Evolutionary conservation across 805 yeast species (phyloP).

Genomic region (Hanseniaspora mollemarum): DNA sequence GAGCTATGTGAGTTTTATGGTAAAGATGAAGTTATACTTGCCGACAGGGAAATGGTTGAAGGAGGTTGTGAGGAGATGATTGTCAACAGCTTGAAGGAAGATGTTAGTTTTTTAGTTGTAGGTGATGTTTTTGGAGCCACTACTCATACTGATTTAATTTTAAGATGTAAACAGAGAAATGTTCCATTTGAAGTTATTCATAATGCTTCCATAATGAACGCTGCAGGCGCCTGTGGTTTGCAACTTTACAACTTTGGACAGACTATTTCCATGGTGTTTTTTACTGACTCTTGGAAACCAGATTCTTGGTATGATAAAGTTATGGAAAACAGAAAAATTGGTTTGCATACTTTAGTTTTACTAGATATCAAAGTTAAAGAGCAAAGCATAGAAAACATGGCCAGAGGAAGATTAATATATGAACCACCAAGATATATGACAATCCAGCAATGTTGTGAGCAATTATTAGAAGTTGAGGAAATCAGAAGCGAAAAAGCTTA

Average conservation of each 20-base stretch:
- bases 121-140: constrained; percentile 99
- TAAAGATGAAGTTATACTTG: constrained; percentile 59
- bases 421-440: constrained; percentile 97
- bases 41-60: constrained; percentile 92
- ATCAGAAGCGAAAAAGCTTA: constrained; percentile 64
- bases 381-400: constrained; percentile 87
- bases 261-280: constrained; percentile 91
- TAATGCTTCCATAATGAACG: constrained; percentile 96
- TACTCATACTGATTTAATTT: constrained; percentile 86
- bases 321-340: constrained; percentile 78
- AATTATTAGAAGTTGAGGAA: constrained; percentile 79
- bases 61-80: constrained; percentile 75
- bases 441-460: constrained; percentile 78
- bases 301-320: constrained; percentile 87
- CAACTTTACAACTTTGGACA: constrained; percentile 94
- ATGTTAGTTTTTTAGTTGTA: constrained; percentile 87
- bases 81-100: constrained; percentile 63
- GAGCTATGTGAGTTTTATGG: constrained; percentile 77
- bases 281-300: constrained; percentile 92
- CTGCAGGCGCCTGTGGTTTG: constrained; percentile 95
- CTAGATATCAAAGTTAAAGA: constrained; percentile 94
- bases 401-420: constrained; percentile 79
- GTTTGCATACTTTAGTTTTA: constrained; percentile 78
- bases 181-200: constrained; percentile 75
- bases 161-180: constrained; percentile 76